phyloP scores from a whole-genome alignment of 2,329 filamentous ascomycete species.

The Ceratocystiopsis minuta region DNA sequence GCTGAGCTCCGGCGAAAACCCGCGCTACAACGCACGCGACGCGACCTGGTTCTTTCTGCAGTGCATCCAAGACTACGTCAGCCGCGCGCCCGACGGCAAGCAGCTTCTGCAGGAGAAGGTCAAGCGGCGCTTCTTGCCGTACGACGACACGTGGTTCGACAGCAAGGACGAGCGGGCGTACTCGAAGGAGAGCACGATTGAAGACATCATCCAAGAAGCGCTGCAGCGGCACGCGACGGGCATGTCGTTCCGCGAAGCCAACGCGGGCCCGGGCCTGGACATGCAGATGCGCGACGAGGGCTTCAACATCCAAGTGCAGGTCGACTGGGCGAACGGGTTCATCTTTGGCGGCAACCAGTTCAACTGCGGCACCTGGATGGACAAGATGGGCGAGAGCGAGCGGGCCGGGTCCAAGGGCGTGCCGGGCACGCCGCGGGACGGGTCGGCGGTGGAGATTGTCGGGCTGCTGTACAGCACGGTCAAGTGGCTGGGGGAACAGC shows the following conservation, averaged over 20 bases:
- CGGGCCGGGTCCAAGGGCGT: conserved; percentile 82
- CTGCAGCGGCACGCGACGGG: conserved; percentile 81
- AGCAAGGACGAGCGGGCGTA: conserved; percentile 70
- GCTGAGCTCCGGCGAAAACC: conserved; percentile 65
- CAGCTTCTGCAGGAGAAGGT: conserved; percentile 59
- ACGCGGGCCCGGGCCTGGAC: conserved; percentile 76
- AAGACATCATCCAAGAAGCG: conserved; percentile 83
- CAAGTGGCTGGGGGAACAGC: conserved; percentile 55
- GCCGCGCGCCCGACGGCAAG: conserved; percentile 60
- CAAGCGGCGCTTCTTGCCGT: conserved; percentile 74
- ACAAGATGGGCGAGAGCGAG: conserved; percentile 99
- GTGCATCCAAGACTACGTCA: conserved; percentile 82
- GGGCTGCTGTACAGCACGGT: conserved; percentile 84
- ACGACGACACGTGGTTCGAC: conserved; percentile 89
- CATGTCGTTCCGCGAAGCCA: conserved; percentile 84
- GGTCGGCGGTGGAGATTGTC: conserved; percentile 86
- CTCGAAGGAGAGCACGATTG: conserved; percentile 63
- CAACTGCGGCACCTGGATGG: conserved; percentile 99
- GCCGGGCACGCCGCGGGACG: conserved; percentile 91
- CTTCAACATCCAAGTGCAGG: conserved; percentile 78
- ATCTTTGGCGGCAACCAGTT: conserved; percentile 85
- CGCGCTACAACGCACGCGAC: conserved; percentile 88
- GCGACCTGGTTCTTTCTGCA: conserved; percentile 98
- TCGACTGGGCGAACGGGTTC: conserved; percentile 81
- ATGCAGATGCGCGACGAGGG: conserved; percentile 84